These are phyloP conservation scores for Penicillium sp. DNA, from an alignment of 2,329 filamentous ascomycete species.

Conservation along the genomic window DNA sequence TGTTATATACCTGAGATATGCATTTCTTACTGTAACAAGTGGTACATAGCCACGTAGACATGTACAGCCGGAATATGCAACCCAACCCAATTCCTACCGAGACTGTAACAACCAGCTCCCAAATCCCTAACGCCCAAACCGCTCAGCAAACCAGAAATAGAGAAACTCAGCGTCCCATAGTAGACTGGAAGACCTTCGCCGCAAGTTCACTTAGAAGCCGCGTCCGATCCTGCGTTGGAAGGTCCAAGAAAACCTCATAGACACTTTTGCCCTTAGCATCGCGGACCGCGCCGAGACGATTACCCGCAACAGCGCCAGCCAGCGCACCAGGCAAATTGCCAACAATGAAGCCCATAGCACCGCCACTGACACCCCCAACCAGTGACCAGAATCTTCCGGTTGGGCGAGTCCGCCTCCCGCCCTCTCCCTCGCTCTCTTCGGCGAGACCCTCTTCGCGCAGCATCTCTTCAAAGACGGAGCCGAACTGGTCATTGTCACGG, in stretches of 20 bases:
- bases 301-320: constrained; percentile 88
- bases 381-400: constrained; percentile 83
- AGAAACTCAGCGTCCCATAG: constrained; percentile 31
- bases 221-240: constrained; percentile 79
- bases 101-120: not conserved
- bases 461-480: constrained; percentile 88
- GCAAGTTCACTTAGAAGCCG: constrained; percentile 80
- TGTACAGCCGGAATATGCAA: not conserved
- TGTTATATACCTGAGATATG: not conserved
- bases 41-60: not conserved
- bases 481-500: constrained; percentile 72
- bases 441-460: constrained; percentile 81
- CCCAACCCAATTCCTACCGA: not conserved
- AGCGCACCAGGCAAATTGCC: constrained; percentile 87
- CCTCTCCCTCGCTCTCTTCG: constrained; percentile 60
- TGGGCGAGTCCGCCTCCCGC: constrained; percentile 42
- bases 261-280: constrained; percentile 95
- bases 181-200: constrained; percentile 69
- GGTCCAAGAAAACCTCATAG: constrained; percentile 82
- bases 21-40: too few species aligned
- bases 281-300: constrained; percentile 82
- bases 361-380: constrained; percentile 81
- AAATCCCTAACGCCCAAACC: constrained; percentile 8
- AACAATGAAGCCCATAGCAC: constrained; percentile 89
- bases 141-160: not conserved